Conservation (phyloP, 352 stramenopile species). For the Aphanomyces cochlioides region DNA sequence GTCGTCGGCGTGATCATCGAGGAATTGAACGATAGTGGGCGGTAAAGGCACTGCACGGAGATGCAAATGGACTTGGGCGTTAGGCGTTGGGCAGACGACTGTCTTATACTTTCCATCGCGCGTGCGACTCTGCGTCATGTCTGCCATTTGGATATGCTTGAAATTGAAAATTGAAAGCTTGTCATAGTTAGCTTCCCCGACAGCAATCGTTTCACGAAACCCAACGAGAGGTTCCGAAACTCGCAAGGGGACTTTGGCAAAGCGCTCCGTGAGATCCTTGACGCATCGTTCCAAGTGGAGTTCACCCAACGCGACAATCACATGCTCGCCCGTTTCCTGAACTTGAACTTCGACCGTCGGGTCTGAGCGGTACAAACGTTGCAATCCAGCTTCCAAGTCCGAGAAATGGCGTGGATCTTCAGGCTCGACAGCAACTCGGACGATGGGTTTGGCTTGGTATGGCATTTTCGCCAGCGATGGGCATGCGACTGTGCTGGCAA, state of each 20-base stretch:
- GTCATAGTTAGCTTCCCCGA: constrained; percentile 32
- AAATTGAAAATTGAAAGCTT: constrained; percentile 23
- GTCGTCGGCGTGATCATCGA: constrained; percentile 68
- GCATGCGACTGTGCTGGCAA: constrained; percentile 72
- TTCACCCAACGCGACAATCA: constrained; percentile 87
- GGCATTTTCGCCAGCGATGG: constrained; percentile 85
- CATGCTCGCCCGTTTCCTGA: constrained; percentile 85
- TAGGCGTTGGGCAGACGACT: constrained; percentile 49
- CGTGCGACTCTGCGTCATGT: constrained; percentile 11
- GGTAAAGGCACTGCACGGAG: constrained; percentile 77
- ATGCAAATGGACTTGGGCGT: constrained; percentile 68
- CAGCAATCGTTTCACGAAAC: constrained; percentile 83
- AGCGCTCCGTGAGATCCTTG: constrained; percentile 86
- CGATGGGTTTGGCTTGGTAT: constrained; percentile 89
- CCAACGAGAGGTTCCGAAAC: constrained; percentile 85
- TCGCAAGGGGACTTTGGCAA: constrained; percentile 77
- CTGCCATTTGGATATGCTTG: constrained; percentile 25
- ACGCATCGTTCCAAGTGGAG: constrained; percentile 90
- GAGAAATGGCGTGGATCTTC: constrained; percentile 83
- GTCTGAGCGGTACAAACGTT: constrained; percentile 89
- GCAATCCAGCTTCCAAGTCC: constrained; percentile 78
- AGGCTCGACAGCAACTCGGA: constrained; percentile 88
- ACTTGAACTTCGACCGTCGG: constrained; percentile 91
- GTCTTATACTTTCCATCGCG: constrained; percentile 26
- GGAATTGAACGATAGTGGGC: constrained; percentile 47